Evolutionary conservation across 1,284 basidiomycete species (phyloP).

Genomic region (Blastosporella zonata): DNA sequence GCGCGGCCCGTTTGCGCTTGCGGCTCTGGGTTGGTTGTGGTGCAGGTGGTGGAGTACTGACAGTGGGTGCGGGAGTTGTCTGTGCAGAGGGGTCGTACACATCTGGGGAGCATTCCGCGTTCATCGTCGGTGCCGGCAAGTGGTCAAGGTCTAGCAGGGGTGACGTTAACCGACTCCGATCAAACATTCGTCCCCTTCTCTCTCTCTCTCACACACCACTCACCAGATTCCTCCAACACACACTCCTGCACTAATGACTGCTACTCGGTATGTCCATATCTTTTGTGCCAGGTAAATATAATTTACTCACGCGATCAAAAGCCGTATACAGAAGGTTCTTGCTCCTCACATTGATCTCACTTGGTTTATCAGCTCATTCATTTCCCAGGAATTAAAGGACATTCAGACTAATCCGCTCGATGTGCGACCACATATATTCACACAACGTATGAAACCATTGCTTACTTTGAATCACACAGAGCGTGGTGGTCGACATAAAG

Average conservation of each 20-base stretch:
- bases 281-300: slow-evolving; percentile 3
- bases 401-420: slow-evolving; percentile 59
- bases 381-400: slow-evolving; percentile 57
- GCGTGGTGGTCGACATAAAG: slow-evolving; percentile 58
- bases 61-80: slow-evolving; percentile 1
- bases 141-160: not conserved
- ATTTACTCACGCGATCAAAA: slow-evolving; percentile 25
- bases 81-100: slow-evolving; percentile 18
- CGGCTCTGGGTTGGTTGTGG: slow-evolving; percentile 22
- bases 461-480: slow-evolving; percentile 35
- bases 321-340: slow-evolving; percentile 68
- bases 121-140: slow-evolving; percentile 15
- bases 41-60: not conserved
- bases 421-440: slow-evolving; percentile 33
- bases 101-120: slow-evolving; percentile 25
- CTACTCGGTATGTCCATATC: slow-evolving; percentile 47
- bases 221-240: not conserved
- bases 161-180: slow-evolving; percentile 12
- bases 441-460: not conserved
- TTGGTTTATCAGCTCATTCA: slow-evolving; percentile 7
- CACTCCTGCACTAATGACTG: slow-evolving; percentile 42
- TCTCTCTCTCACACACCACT: not conserved
- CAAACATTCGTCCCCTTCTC: slow-evolving; percentile 1
- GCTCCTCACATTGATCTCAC: slow-evolving; percentile 7
- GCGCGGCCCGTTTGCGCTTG: slow-evolving; percentile 40